phyloP scores from a whole-genome alignment of 73 alveolate species.

The Uronychia setigera region DNA sequence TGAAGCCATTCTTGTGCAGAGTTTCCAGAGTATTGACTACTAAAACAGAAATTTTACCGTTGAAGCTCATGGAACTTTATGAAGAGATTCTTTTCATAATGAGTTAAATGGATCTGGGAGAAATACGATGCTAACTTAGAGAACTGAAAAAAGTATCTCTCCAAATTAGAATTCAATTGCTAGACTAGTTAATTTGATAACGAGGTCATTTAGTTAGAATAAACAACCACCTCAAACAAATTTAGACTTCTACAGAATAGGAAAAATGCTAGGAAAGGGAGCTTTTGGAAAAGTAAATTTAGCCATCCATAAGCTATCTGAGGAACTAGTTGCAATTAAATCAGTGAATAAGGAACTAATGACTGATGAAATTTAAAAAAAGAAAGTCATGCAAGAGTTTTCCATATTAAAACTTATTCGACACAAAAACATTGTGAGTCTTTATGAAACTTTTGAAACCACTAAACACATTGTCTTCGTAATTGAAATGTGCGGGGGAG shows the following conservation, averaged over 20 bases:
- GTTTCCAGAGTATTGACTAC: not conserved
- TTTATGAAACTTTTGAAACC: slow-evolving; percentile 63
- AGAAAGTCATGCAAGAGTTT: slow-evolving; percentile 59
- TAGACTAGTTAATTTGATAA: not conserved
- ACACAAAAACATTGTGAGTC: slow-evolving; percentile 64
- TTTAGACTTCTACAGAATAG: not conserved
- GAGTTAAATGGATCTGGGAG: not conserved
- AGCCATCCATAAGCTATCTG: not conserved
- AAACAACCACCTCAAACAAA: not conserved
- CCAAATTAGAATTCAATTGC: not conserved
- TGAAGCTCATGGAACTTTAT: not conserved
- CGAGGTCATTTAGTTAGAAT: not conserved
- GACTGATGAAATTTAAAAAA: slow-evolving; percentile 38
- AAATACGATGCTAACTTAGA: not conserved
- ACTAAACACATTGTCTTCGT: slow-evolving; percentile 47
- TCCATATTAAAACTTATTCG: slow-evolving; percentile 42
- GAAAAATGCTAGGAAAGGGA: slow-evolving; percentile 3
- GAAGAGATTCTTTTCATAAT: not conserved
- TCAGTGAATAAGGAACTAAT: slow-evolving; percentile 54
- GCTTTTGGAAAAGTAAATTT: slow-evolving; percentile 1
- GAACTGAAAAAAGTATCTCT: not conserved
- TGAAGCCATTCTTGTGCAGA: not conserved
- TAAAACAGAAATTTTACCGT: not conserved
- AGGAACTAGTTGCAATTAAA: slow-evolving; percentile 56
- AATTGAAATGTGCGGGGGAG: slow-evolving; percentile 71